Conservation (phyloP, 1,139 yeast species). For the Zygosaccharomyces sapae region DNA sequence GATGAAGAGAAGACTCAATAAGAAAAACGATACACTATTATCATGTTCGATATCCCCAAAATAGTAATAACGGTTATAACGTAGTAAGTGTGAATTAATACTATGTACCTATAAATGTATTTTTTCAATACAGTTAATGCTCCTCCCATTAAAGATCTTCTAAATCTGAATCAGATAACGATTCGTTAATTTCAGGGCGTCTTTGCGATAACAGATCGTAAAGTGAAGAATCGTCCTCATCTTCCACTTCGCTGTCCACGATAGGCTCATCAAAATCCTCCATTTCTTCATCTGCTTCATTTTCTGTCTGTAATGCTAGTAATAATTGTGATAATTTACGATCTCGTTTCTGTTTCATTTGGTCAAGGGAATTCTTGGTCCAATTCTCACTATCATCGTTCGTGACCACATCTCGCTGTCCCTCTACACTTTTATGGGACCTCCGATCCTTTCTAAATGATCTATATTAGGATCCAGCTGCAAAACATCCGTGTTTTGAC, state of each 20-base stretch:
- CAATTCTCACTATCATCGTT: slow-evolving; percentile 30
- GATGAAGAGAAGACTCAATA: too few relatives aligned
- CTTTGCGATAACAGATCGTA: slow-evolving; percentile 34
- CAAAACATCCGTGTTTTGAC: slow-evolving; percentile 10
- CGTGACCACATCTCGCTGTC: slow-evolving; percentile 40
- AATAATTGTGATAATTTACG: slow-evolving; percentile 10
- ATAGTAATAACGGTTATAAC: slow-evolving; percentile 1
- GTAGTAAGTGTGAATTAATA: slow-evolving; percentile 1
- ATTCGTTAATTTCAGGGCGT: slow-evolving; percentile 22
- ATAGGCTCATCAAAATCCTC: slow-evolving; percentile 38
- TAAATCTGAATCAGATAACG: slow-evolving; percentile 36
- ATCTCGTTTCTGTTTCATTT: slow-evolving; percentile 9
- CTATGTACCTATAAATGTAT: not conserved
- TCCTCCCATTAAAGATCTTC: slow-evolving; percentile 26
- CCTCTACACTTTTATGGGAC: slow-evolving; percentile 43
- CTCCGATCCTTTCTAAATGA: slow-evolving; percentile 47
- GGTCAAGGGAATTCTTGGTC: slow-evolving; percentile 11
- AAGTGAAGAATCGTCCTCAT: slow-evolving; percentile 25
- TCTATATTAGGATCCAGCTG: slow-evolving; percentile 27
- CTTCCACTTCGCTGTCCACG: slow-evolving; percentile 28
- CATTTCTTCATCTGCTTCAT: slow-evolving; percentile 17
- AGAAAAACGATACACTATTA: not conserved
- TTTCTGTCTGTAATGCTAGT: slow-evolving; percentile 9
- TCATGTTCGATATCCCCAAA: not conserved
- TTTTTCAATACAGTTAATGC: too few relatives aligned